Base-by-base conservation (phyloP, 179 eudicot species). In the Sideroxylon spinosum region DNA sequence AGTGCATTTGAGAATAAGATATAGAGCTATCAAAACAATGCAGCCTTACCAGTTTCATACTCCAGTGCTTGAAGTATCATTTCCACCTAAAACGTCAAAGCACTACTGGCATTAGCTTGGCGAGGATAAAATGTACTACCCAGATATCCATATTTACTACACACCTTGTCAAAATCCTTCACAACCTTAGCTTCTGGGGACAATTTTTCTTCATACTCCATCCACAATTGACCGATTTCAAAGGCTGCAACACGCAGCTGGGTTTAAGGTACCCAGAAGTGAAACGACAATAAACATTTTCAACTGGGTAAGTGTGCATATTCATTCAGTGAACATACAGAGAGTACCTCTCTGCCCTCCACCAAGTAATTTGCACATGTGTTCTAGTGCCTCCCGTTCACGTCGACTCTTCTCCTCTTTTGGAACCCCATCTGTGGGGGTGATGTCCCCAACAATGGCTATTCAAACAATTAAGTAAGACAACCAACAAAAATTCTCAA, bases 361-460 rank as follows among this genome's bases (percentile, higher is more conserved):
- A 73, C 98, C 99, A 82, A 95, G 94, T 63, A 95, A 71, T 84
- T 81, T 88, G 82, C 96, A 93, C 98, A 95, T 95, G 69, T 89
- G 82, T 61, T 95, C 86, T 16, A 95, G 76, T 69, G 98, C 99
- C 88, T 90, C 99, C 79, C 37, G 84, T 82, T 95, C 98, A 77
- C 82, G 87, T 7, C 97, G 93, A 82, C 86, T 88, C 86, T 95
- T 95, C 79, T 95, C 99, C 68, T 26, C 46, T 88, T 94, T 95
- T 26, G 99, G 89, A 67, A 95, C 76, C 69, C 98, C 99, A 81
- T 93, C 98, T 56, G 83, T 55, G 61, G 99, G 99, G 77, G 99
- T 92, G 75, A 95, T 95, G 82, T 95, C 99, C 25, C 99, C 99
- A 79, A 93, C 99, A 81, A 95, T 95, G 62, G 99, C 99, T 95